Conservation (phyloP, 768 basidiomycete species). For the Steccherinum ochraceum region DNA sequence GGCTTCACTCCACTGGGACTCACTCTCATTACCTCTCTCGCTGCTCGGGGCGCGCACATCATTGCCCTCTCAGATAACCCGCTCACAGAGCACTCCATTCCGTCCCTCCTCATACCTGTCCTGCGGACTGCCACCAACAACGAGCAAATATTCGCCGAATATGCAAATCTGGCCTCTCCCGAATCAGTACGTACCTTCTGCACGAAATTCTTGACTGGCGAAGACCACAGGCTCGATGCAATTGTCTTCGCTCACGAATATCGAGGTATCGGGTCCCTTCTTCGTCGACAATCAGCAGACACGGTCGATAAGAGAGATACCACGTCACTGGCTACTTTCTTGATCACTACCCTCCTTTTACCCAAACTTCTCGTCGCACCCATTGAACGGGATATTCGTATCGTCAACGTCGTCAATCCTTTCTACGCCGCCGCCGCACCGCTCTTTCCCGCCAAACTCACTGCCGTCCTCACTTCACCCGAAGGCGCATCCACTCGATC, state of each 20-base stretch:
- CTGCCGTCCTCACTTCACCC: slow-evolving; percentile 20
- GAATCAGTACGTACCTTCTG: slow-evolving; percentile 65
- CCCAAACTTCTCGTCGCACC: slow-evolving; percentile 79
- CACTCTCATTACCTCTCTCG: slow-evolving; percentile 58
- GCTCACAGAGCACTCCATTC: slow-evolving; percentile 39
- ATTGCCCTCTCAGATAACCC: slow-evolving; percentile 66
- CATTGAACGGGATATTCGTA: slow-evolving; percentile 84
- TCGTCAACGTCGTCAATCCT: slow-evolving; percentile 81
- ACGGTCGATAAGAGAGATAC: slow-evolving; percentile 35
- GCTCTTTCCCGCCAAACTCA: slow-evolving; percentile 24
- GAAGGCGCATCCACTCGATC: slow-evolving; percentile 5
- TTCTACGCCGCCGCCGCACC: slow-evolving; percentile 80
- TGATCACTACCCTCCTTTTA: slow-evolving; percentile 72
- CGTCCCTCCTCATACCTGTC: slow-evolving; percentile 57
- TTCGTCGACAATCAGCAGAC: slow-evolving; percentile 15
- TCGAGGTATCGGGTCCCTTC: slow-evolving; percentile 49
- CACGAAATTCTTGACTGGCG: slow-evolving; percentile 55
- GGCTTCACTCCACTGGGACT: slow-evolving; percentile 71
- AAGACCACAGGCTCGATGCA: slow-evolving; percentile 69
- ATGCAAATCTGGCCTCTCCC: slow-evolving; percentile 66
- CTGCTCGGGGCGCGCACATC: slow-evolving; percentile 71
- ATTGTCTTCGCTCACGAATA: slow-evolving; percentile 79
- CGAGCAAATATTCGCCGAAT: slow-evolving; percentile 72
- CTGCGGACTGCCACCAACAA: slow-evolving; percentile 66
- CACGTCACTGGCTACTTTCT: slow-evolving; percentile 63